Conservation (phyloP, 768 basidiomycete species). For the Amanita molliuscula region DNA sequence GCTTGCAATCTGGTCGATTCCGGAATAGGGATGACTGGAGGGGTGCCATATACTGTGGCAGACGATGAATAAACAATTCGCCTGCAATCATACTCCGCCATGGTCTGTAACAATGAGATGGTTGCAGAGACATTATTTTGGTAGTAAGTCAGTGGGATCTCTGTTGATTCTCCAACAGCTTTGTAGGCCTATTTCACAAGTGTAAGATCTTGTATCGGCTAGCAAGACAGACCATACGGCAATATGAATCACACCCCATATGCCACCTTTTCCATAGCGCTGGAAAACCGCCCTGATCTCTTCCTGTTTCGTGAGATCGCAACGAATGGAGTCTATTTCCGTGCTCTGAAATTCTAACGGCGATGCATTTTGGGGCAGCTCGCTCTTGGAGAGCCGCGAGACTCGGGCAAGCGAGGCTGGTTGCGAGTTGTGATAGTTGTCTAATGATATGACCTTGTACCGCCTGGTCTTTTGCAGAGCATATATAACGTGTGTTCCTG, state of each 20-base stretch:
- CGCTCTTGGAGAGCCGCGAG: constrained; percentile 66
- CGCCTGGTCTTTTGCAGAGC: constrained; percentile 74
- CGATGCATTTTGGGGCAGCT: constrained; percentile 56
- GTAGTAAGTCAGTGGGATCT: constrained; percentile 91
- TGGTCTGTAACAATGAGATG: constrained; percentile 73
- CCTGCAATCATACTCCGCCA: constrained; percentile 75
- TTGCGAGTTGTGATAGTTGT: constrained; percentile 92
- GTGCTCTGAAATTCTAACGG: constrained; percentile 62
- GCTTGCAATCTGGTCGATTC: constrained; percentile 83
- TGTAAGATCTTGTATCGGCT: background rate
- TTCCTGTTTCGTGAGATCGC: constrained; percentile 66
- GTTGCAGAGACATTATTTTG: constrained; percentile 90
- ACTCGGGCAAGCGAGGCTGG: constrained; percentile 67
- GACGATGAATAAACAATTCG: constrained; percentile 96
- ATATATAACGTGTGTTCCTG: constrained; percentile 92
- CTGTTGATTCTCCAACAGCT: constrained; percentile 93
- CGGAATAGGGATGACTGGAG: constrained; percentile 86
- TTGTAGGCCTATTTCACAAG: constrained; percentile 74
- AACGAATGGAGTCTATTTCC: constrained; percentile 56
- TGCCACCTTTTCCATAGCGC: constrained; percentile 77
- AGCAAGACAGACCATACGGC: constrained; percentile 45
- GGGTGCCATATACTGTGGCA: constrained; percentile 96
- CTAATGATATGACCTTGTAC: constrained; percentile 90
- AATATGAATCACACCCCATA: constrained; percentile 95
- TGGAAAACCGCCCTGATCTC: constrained; percentile 75